Conservation (phyloP, 192 early-diverging fungal genomes). For the Coemansia sp. region DNA sequence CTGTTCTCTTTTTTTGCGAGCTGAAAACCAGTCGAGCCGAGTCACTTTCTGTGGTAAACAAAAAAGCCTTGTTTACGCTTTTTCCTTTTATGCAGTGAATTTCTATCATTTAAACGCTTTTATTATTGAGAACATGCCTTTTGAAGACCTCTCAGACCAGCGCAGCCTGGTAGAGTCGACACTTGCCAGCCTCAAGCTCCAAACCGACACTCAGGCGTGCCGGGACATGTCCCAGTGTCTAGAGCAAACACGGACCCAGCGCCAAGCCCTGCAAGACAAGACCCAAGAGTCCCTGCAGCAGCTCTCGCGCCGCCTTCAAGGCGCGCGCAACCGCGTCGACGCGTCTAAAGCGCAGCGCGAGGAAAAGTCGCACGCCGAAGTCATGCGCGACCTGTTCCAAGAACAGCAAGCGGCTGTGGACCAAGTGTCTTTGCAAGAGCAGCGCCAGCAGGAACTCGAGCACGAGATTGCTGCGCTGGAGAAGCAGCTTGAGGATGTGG, state of each 20-base stretch:
- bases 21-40: neutral
- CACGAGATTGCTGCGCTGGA: conserved; percentile 24
- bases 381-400: conserved; percentile 35
- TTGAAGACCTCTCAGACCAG: conserved; percentile 40
- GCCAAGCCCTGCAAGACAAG: conserved; percentile 18
- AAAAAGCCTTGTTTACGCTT: neutral
- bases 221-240: conserved; percentile 12
- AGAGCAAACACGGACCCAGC: conserved; percentile 10
- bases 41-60: neutral
- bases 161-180: conserved; percentile 23
- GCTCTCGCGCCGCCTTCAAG: conserved; percentile 44
- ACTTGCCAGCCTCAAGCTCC: conserved; percentile 26
- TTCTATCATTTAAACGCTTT: neutral
- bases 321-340: conserved; percentile 32
- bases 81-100: conserved; percentile 8
- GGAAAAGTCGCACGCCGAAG: conserved; percentile 41
- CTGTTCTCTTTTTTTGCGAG: neutral
- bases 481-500: conserved; percentile 11
- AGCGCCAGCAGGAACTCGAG: conserved; percentile 12
- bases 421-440: conserved; percentile 15
- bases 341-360: conserved; percentile 43
- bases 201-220: conserved; percentile 25
- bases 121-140: conserved; percentile 7
- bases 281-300: conserved; percentile 39
- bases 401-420: conserved; percentile 21